Conservation (phyloP, 768 basidiomycete species). For the Scleroderma bovista region DNA sequence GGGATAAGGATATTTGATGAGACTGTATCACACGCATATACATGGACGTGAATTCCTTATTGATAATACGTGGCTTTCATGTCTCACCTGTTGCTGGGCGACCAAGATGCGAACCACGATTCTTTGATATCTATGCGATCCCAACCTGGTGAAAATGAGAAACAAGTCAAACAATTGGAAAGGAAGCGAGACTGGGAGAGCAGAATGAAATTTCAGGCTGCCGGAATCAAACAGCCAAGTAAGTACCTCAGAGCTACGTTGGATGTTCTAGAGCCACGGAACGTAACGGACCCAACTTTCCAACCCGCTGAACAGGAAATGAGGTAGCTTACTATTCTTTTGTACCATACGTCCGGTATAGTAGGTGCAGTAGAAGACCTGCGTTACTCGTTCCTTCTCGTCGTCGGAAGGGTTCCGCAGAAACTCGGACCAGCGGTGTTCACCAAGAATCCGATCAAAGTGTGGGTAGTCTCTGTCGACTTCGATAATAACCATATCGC, state of each 20-base stretch:
- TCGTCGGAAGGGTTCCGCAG: slow-evolving; percentile 27
- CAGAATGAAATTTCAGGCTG: not conserved
- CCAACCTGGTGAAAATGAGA: slow-evolving; percentile 32
- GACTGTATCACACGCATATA: slow-evolving; percentile 10
- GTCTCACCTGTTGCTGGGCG: slow-evolving; percentile 21
- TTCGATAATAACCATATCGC: slow-evolving; percentile 42
- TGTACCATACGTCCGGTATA: slow-evolving; percentile 36
- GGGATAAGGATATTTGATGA: slow-evolving; percentile 38
- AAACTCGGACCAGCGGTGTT: slow-evolving; percentile 39
- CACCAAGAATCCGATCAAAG: slow-evolving; percentile 36
- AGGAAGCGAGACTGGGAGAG: not conserved
- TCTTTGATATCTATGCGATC: slow-evolving; percentile 42
- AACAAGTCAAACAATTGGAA: not conserved
- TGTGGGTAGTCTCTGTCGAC: slow-evolving; percentile 26
- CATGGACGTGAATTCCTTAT: too few relatives aligned
- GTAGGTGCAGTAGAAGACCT: slow-evolving; percentile 37
- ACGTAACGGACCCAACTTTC: not conserved
- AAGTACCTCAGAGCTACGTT: too few relatives aligned
- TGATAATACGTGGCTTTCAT: slow-evolving; percentile 1
- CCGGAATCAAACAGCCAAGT: too few relatives aligned
- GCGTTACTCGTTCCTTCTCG: slow-evolving; percentile 21
- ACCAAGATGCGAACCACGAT: slow-evolving; percentile 34
- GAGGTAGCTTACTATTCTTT: slow-evolving; percentile 36
- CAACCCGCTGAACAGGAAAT: not conserved
- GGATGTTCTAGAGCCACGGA: not conserved